phyloP scores from a whole-genome alignment of 106 monocot genomes.

The Apostasia ramifera region DNA sequence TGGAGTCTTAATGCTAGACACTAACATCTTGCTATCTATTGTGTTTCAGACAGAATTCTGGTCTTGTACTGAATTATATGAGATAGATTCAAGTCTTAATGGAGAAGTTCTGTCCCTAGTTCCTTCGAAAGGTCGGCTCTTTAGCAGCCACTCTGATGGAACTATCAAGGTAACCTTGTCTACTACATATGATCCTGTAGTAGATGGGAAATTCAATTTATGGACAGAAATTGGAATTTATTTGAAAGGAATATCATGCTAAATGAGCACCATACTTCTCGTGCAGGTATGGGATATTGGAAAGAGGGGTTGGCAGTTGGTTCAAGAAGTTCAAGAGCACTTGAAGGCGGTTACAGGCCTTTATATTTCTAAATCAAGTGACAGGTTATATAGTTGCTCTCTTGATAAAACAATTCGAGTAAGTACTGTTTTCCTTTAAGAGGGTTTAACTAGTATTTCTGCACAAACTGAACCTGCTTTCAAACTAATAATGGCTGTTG shows the following conservation, averaged over 20 bases:
- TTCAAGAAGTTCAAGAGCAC: slow-evolving; percentile 42
- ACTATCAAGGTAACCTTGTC: slow-evolving; percentile 40
- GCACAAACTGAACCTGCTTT: neutral
- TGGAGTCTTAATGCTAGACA: neutral
- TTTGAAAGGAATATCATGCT: slow-evolving; percentile 5
- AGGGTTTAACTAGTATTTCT: too few relatives aligned
- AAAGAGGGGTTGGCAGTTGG: slow-evolving; percentile 27
- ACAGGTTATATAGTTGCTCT: slow-evolving; percentile 43
- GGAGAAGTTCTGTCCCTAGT: slow-evolving; percentile 33
- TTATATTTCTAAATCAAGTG: slow-evolving; percentile 22
- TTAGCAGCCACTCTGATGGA: slow-evolving; percentile 53
- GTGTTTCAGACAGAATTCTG: slow-evolving; percentile 40
- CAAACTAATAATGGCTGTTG: neutral
- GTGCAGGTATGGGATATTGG: slow-evolving; percentile 42
- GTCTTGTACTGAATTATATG: slow-evolving; percentile 40
- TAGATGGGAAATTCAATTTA: neutral
- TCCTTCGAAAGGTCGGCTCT: slow-evolving; percentile 32
- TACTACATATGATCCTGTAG: neutral
- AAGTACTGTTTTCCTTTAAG: slow-evolving; percentile 5
- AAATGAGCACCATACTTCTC: slow-evolving; percentile 11
- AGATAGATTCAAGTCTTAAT: slow-evolving; percentile 25
- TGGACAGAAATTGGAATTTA: neutral
- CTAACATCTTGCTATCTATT: neutral
- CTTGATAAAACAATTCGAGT: slow-evolving; percentile 48
- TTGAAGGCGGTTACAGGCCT: slow-evolving; percentile 41